A percentile compares a stretch with the other conserved stretches of the same genome.
These are phyloP conservation scores for Zygoascus biomembranicola DNA, from an alignment of 805 yeast species.

Conservation along the genomic window DNA sequence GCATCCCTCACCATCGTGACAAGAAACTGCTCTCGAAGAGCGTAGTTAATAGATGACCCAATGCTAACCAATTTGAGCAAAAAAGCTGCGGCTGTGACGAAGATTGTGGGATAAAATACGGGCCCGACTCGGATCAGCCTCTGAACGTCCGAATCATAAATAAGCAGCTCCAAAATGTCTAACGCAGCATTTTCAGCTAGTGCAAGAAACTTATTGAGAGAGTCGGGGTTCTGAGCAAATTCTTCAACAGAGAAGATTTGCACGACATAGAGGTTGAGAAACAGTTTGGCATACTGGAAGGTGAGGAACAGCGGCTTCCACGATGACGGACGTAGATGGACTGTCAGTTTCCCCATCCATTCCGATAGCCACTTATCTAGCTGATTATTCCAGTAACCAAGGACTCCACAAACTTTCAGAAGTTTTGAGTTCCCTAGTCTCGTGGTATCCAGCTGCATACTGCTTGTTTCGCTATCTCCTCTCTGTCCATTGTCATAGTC, in stretches of 20 bases:
- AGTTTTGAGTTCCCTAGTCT: neutral
- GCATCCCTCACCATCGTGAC: slow-evolving; percentile 7
- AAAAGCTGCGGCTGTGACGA: slow-evolving; percentile 19
- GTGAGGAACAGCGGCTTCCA: slow-evolving; percentile 19
- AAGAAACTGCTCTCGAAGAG: slow-evolving; percentile 4
- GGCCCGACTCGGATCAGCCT: slow-evolving; percentile 16
- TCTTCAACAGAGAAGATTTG: slow-evolving; percentile 2
- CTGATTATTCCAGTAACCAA: slow-evolving; percentile 16
- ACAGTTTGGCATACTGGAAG: slow-evolving; percentile 18
- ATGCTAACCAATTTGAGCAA: slow-evolving; percentile 15
- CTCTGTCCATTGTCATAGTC: neutral
- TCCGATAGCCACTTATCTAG: slow-evolving; percentile 18
- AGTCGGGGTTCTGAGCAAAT: neutral
- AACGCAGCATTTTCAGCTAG: slow-evolving; percentile 18
- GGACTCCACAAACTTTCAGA: neutral
- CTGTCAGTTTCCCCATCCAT: slow-evolving; percentile 16
- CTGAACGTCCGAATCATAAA: slow-evolving; percentile 16
- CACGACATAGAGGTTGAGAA: slow-evolving; percentile 13
- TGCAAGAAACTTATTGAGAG: slow-evolving; percentile 2
- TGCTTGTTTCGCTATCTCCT: neutral
- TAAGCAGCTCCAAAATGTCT: slow-evolving; percentile 15
- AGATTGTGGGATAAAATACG: slow-evolving; percentile 18
- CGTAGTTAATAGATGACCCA: slow-evolving; percentile 5
- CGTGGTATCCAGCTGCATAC: neutral
- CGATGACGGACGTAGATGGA: slow-evolving; percentile 14